Base-by-base conservation (phyloP, 768 basidiomycete species). In the Candolleomyces aberdarensis region DNA sequence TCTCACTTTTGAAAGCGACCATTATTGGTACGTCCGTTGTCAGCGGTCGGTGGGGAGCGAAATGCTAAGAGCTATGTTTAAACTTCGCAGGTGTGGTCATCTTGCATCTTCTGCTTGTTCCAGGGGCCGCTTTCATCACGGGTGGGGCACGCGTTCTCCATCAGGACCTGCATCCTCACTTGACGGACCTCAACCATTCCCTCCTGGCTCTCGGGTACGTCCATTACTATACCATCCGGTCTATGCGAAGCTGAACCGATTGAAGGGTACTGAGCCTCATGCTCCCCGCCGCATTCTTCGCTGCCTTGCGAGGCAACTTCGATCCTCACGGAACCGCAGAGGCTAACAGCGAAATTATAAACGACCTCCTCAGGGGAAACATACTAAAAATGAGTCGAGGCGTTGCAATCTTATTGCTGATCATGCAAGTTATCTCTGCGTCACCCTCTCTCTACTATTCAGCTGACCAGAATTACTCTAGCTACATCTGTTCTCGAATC, bases 51-150 rank as follows among this genome's bases (percentile, higher is more conserved):
- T 26, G 60, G 22, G 15, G 5, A 46, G 44, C 11, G n/a, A 43
- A 43, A n/a, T 39, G 43, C 17, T 26, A 9, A 11, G 19, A 14
- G 40, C 20, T 32, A 57, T 3, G 36, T 36, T 26, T 31, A 22
- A 47, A 20, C 15, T 26, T 55, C 32, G 17, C 60, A 85, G 87
- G 89, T 17, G 89, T 92, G 8, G 79, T 90, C 6, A 72, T 92
- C n/a, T 77, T 92, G 10, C 89, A 89, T 69, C 77, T 91, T 0
- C 78, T 92, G 0, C 79, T 92, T 14, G 77, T 91, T 48, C 89
- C 89, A 0, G 89, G 89, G 2, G 77, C 81, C 4, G 78, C 88
- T 0, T 91, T 91, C 69, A 76, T 91, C n/a, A 81, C 82, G 2
- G 89, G 89, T 22, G 89, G 89, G 49, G 85, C 83, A n/a, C 78